phyloP scores from a whole-genome alignment of 768 basidiomycete species.

The Phlebiopsis flavidoalba region DNA sequence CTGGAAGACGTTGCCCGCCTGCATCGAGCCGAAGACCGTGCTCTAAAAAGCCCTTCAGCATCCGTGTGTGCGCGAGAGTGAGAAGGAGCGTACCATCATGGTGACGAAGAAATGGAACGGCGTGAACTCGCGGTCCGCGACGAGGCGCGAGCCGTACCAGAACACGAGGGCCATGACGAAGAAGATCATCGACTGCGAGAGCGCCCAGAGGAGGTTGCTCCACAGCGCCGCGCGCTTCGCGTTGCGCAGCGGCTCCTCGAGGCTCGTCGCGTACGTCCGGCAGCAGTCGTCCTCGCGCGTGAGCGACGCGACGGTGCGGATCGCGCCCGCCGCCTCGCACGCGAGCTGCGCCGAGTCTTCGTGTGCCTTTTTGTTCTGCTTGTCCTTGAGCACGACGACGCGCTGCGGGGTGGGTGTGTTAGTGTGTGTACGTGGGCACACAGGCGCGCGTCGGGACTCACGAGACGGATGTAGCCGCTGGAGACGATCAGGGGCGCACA shows the following conservation, averaged over 20 bases:
- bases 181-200: conserved; percentile 71
- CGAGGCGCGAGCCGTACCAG: conserved; percentile 66
- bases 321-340: conserved; percentile 85
- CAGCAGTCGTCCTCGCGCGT: conserved; percentile 81
- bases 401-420: conserved; percentile 12
- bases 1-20: conserved; percentile 80
- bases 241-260: conserved; percentile 61
- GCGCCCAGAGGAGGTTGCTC: conserved; percentile 59
- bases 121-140: conserved; percentile 47
- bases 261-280: conserved; percentile 53
- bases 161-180: conserved; percentile 79
- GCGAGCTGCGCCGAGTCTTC: conserved; percentile 80
- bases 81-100: conserved; percentile 26
- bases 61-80: background rate
- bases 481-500: conserved; percentile 67
- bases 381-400: conserved; percentile 85
- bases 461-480: conserved; percentile 74
- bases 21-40: conserved; percentile 74
- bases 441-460: background rate
- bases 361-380: conserved; percentile 73
- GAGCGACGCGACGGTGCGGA: conserved; percentile 83
- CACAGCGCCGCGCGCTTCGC: conserved; percentile 60
- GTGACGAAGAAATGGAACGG: conserved; percentile 76
- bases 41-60: conserved; percentile 35
- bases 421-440: background rate